Percentiles rank a stretch among this genome's conserved stretches.
These are phyloP conservation scores for Tuber calosporum DNA, from an alignment of 495 filamentous ascomycete genomes.

Conservation along the genomic window DNA sequence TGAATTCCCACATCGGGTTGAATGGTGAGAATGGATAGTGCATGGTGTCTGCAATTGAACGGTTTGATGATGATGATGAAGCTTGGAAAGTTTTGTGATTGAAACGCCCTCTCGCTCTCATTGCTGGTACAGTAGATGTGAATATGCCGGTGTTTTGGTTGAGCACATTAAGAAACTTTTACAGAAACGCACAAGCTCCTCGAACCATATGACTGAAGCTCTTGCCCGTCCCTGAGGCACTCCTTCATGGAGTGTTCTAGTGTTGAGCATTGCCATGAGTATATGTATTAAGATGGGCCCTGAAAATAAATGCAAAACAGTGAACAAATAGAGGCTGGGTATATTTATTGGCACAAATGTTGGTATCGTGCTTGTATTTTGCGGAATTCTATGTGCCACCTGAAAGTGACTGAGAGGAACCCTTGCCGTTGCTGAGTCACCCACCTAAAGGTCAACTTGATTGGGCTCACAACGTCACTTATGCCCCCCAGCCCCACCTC, in stretches of 20 bases:
- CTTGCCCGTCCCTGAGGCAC: neutral
- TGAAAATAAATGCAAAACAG: neutral
- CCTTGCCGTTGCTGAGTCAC: neutral
- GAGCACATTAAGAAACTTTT: neutral
- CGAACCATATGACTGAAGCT: neutral
- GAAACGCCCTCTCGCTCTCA: neutral
- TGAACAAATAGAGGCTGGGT: neutral
- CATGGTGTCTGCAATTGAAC: neutral
- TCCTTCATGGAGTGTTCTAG: neutral
- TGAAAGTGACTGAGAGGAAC: neutral
- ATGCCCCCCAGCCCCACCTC: slow-evolving; percentile 33
- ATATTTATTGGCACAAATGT: neutral
- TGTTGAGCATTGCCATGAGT: neutral
- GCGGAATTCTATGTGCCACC: neutral
- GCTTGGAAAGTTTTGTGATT: neutral
- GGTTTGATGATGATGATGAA: neutral
- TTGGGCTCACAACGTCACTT: slow-evolving; percentile 27
- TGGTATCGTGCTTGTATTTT: neutral
- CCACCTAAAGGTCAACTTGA: neutral
- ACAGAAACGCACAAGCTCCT: neutral
- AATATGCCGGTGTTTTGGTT: neutral
- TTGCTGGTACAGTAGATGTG: neutral
- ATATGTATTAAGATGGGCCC: neutral
- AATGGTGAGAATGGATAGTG: neutral
- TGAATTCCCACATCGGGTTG: neutral